A percentile compares a stretch with the other conserved stretches of the same genome.
These are phyloP conservation scores for Bifiguratus adelaidae DNA, from an alignment of 192 early-diverging fungal genomes.

Conservation along the genomic window DNA sequence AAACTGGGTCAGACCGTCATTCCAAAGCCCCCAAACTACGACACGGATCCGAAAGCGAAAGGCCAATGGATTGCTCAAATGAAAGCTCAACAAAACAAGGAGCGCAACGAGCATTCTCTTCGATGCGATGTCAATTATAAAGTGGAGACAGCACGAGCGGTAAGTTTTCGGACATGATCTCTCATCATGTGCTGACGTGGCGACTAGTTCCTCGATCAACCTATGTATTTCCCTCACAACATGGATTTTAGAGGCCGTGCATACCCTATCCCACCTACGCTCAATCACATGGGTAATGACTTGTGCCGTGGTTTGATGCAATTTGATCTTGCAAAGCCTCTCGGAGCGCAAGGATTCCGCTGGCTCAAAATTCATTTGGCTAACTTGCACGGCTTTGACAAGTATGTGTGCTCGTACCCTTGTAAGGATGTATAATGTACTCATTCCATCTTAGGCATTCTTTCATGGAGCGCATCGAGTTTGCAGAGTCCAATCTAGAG, in stretches of 20 bases:
- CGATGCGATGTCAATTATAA: conserved; percentile 93
- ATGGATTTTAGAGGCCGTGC: conserved; percentile 96
- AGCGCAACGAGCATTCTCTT: conserved; percentile 70
- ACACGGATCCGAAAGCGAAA: conserved; percentile 44
- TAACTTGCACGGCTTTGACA: conserved; percentile 85
- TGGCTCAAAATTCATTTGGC: conserved; percentile 98
- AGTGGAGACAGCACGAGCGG: conserved; percentile 86
- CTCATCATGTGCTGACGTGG: background rate
- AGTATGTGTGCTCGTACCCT: conserved; percentile 22
- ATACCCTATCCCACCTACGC: conserved; percentile 90
- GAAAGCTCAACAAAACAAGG: conserved; percentile 43
- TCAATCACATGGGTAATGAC: conserved; percentile 97
- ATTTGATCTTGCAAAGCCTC: conserved; percentile 70
- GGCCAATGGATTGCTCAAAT: conserved; percentile 39
- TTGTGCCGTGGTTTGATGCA: conserved; percentile 86
- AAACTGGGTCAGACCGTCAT: conserved; percentile 32
- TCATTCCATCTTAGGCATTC: conserved; percentile 34
- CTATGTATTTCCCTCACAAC: conserved; percentile 96
- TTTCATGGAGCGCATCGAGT: conserved; percentile 71
- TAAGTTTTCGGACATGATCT: conserved; percentile 28
- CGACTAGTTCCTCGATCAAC: conserved; percentile 71
- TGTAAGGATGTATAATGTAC: background rate
- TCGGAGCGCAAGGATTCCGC: conserved; percentile 67
- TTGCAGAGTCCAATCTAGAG: conserved; percentile 61
- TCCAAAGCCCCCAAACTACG: conserved; percentile 48